A percentile compares a stretch with the other conserved stretches of the same genome.
Evolutionary conservation across 2,329 filamentous ascomycete species (phyloP).

Genomic region (Bipolaris zeicola): DNA sequence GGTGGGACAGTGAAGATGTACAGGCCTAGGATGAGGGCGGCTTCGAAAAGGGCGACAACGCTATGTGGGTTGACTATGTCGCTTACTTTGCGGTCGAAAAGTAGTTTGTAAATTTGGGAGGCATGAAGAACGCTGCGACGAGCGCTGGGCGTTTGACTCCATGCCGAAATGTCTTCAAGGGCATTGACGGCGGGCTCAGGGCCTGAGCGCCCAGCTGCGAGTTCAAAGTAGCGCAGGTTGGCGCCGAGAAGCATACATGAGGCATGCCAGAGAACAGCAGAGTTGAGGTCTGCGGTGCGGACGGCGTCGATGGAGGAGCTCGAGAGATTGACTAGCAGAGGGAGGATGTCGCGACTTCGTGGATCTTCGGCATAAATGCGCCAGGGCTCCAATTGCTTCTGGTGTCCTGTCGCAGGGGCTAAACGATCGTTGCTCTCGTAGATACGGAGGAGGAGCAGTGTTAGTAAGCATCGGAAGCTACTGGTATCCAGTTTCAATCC

Average conservation of each 20-base stretch:
- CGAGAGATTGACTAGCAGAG: slow-evolving; percentile 46
- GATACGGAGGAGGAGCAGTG: slow-evolving; percentile 40
- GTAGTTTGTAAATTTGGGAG: slow-evolving; percentile 58
- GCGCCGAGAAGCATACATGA: slow-evolving; percentile 59
- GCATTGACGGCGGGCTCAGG: slow-evolving; percentile 55
- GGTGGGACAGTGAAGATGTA: slow-evolving; percentile 57
- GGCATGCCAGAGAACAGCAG: slow-evolving; percentile 59
- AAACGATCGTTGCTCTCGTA: slow-evolving; percentile 45
- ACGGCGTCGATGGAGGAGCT: slow-evolving; percentile 52
- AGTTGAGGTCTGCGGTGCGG: slow-evolving; percentile 55
- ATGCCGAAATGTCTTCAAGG: slow-evolving; percentile 57
- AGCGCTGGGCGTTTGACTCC: slow-evolving; percentile 58
- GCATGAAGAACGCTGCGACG: slow-evolving; percentile 59
- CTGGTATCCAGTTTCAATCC: slow-evolving; percentile 39
- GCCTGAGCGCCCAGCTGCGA: slow-evolving; percentile 58
- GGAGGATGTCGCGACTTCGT: slow-evolving; percentile 50
- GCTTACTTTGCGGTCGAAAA: slow-evolving; percentile 58
- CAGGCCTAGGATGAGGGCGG: slow-evolving; percentile 58
- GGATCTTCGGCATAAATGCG: slow-evolving; percentile 56
- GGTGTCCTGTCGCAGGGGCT: slow-evolving; percentile 29
- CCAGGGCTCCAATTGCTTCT: slow-evolving; percentile 45
- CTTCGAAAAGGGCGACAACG: slow-evolving; percentile 57
- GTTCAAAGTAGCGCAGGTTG: slow-evolving; percentile 59
- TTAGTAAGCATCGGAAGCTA: slow-evolving; percentile 40
- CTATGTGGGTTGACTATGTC: slow-evolving; percentile 60